phyloP scores from a whole-genome alignment of 371 early-diverging fungal genomes.

The Antonospora locustae region DNA sequence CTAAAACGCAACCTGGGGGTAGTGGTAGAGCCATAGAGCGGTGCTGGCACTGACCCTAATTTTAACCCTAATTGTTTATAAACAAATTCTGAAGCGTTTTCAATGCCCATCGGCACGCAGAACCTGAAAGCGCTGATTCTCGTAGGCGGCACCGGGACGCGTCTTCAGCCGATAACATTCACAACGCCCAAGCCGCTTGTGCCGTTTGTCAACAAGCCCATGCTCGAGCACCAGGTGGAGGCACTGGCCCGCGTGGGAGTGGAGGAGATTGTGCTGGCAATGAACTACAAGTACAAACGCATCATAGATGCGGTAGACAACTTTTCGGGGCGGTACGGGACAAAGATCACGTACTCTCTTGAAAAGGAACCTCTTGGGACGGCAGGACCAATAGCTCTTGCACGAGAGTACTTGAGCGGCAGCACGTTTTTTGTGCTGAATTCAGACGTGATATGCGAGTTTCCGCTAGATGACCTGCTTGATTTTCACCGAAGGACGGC shows the following conservation, averaged over 20 bases:
- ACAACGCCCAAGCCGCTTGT: constrained; percentile 93
- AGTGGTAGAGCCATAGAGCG: too few relatives aligned
- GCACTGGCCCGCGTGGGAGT: constrained; percentile 85
- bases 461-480: constrained; percentile 72
- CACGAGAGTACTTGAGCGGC: constrained; percentile 70
- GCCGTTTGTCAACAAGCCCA: constrained; percentile 91
- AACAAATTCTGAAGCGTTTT: too few relatives aligned
- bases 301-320: constrained; percentile 66
- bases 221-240: constrained; percentile 94
- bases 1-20: too few relatives aligned
- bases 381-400: constrained; percentile 87
- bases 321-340: constrained; percentile 61
- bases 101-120: too few relatives aligned
- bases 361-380: constrained; percentile 90
- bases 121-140: constrained; percentile 94
- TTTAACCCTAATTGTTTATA: too few relatives aligned
- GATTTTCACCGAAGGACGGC: constrained; percentile 61
- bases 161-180: constrained; percentile 88
- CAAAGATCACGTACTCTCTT: constrained; percentile 82
- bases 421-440: constrained; percentile 91
- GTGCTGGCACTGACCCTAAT: too few relatives aligned
- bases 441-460: constrained; percentile 92
- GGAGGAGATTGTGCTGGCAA: constrained; percentile 84
- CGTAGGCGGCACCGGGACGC: constrained; percentile 94
- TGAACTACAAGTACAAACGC: constrained; percentile 84